Evolutionary conservation across 306 rosid genomes (phyloP).

Genomic region (Leucaena leucocephala): DNA sequence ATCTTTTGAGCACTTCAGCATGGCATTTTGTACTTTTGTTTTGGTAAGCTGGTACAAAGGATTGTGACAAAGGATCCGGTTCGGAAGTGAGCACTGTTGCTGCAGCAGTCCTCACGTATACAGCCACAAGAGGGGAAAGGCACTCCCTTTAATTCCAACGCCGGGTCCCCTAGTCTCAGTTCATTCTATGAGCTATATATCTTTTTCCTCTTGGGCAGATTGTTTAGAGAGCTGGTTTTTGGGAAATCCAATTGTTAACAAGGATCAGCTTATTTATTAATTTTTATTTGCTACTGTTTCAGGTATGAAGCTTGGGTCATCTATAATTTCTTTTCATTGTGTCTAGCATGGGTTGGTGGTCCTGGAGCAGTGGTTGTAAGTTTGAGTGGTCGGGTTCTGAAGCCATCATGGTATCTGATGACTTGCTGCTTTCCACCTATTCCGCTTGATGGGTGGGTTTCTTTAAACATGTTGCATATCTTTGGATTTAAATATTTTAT

Average conservation of each 20-base stretch:
- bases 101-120: slow-evolving; percentile 11
- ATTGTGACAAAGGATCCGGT: background rate
- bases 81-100: slow-evolving; percentile 2
- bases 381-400: slow-evolving; percentile 83
- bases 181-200: slow-evolving; percentile 15
- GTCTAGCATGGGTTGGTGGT: slow-evolving; percentile 99
- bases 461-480: slow-evolving; percentile 25
- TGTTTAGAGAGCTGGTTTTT: slow-evolving; percentile 19
- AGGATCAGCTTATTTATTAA: slow-evolving; percentile 12
- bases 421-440: slow-evolving; percentile 92
- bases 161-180: slow-evolving; percentile 3
- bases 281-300: slow-evolving; percentile 41
- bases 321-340: slow-evolving; percentile 84
- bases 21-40: background rate
- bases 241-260: background rate
- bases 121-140: slow-evolving; percentile 23
- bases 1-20: background rate
- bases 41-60: slow-evolving; percentile 1
- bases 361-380: slow-evolving; percentile 98
- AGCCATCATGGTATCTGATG: slow-evolving; percentile 85
- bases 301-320: slow-evolving; percentile 99
- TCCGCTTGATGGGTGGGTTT: slow-evolving; percentile 92
- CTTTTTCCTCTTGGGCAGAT: too few relatives aligned
- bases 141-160: slow-evolving; percentile 8
- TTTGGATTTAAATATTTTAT: slow-evolving; percentile 23